Base-by-base conservation (phyloP, 345 rosid genomes). In the Clausena lansium region DNA sequence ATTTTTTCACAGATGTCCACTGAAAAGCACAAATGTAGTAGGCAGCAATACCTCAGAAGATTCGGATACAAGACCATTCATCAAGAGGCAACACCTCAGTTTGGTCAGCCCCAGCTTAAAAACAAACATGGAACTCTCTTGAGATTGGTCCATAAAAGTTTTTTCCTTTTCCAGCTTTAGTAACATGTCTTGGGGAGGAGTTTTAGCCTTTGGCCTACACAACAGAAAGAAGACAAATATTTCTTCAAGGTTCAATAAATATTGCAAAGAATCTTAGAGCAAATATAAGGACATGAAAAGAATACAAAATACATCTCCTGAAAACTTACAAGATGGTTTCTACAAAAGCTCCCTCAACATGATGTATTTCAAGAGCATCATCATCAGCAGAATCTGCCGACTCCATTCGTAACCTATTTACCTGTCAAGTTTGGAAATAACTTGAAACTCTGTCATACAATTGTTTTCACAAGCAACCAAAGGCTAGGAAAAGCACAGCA, bases 51-150 rank as follows among this genome's bases (percentile, higher is more conserved):
- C 98, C 99, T 96, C 97, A 55, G 83, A 82, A 83, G 98, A 83
- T 81, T 94, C 97, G 79, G 83, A 73, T 85, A 96, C 99, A 80
- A 96, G 95, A 20, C 99, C 99, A 85, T 96, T 96, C 99, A 96
- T 91, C 87, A 96, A 83, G 71, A 94, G 86, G 79, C 89, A 85
- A 71, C 97, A 89, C 76, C 84, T 82, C 82, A 90, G 61, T 85
- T 92, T 91, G 71, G 86, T 80, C 83, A 96, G 80, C 81, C 99
- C 99, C 88, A 96, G 85, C 88, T 94, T 94, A 83, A 86, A 89
- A 76, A 94, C 95, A 85, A 86, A 91, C 89, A 91, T 75, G 80
- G 99, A 90, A 86, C 94, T 89, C 81, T 88, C 93, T 80, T 86
- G 86, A 69, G 94, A 83, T 67, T 81, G 72, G 71, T 88, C 91